Base-by-base conservation (phyloP, 75 land plant species). In the Sequoia sempervirens region DNA sequence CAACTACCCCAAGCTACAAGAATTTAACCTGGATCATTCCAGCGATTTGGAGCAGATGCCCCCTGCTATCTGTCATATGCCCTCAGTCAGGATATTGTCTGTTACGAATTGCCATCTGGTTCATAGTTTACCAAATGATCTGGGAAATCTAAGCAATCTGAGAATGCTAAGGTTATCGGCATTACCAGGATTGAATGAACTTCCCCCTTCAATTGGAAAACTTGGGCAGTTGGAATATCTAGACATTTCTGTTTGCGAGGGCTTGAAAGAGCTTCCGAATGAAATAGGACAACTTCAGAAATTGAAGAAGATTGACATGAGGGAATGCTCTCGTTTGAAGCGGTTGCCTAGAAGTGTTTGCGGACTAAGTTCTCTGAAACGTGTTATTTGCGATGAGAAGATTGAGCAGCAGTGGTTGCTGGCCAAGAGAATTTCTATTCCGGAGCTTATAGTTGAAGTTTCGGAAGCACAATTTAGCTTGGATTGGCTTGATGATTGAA, bases 231-330 rank as follows among this genome's bases (percentile, higher is more conserved):
- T 92, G 38, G 82, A 88, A 69, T 92, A 88, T 78, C 82, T 93
- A 1, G 91, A 92, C 79, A 86, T 92, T 12, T 92, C 94, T 4
- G 84, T 87, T 28, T 89, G 91, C 80, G 79, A 89, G 8, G 84
- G 82, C 30, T 66, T 92, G 68, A 45, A 52, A 37, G 79, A 87
- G 72, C 89, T 93, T 17, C 93, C 94, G n/a, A 86, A 92, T 1
- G 88, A 83, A 32, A 74, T 91, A 40, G 91, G 88, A 5, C 47
- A 83, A 10, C 61, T 89, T 53, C n/a, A 15, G 14, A 88, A 81
- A 10, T 80, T 92, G 85, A 87, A 88, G 80, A 88, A 91, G 87
- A 89, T 92, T 17, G 91, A 92, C 87, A 92, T 92, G 94, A 85
- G 92, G 66, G 89, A 91, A 64, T 92, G 94, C 45, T 43, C 82